Base-by-base conservation (phyloP, 176 grass and related monocot species). In the Leersia perrieri region DNA sequence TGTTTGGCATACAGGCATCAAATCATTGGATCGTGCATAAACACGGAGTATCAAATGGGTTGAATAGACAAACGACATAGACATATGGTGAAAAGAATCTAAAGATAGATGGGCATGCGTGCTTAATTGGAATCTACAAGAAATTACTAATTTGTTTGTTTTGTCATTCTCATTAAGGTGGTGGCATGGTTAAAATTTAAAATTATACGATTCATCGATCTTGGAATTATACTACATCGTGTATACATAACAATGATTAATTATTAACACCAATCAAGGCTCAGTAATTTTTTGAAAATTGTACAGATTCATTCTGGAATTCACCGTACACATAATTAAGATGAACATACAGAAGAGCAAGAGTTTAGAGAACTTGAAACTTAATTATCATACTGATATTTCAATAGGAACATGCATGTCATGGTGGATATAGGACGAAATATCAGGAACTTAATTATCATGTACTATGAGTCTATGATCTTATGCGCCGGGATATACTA, bases 381-480 rank as follows among this genome's bases (percentile, higher is more conserved):
- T 32, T 25, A 36, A 30, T 32, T 25, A 53, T 31, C 23, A 53
- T 53, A 2, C 18, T 53, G 49, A 53, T 53, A 5, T 22, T 53
- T 53, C 18, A 8, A 53, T 20, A 53, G 20, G 49, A 51, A n/a
- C 9, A 9, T 68, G 29, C 9, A 9, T 68, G 29, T n/a, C 39
- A 65, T 78, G 38, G 11, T 61, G 18, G 9, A 25, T 22, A 83
- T 41, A 68, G 20, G 62, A 80, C 23, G 31, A 68, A 30, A 68
- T 45, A 26, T 79, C 75, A n/a, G n/a, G n/a, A n/a, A n/a, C n/a
- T n/a, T n/a, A n/a, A n/a, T n/a, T 70, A 70, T 83, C 75, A 84
- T 80, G 75, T 51, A 66, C 26, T 80, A 76, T 89, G 77, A 89
- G 77, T 82, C 26, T 80, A 76, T 89, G 77, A 89, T 82, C 87